A percentile compares a stretch with the other conserved stretches of the same genome.
Conservation (phyloP, 1,139 yeast species). For the Yarrowia galli region DNA sequence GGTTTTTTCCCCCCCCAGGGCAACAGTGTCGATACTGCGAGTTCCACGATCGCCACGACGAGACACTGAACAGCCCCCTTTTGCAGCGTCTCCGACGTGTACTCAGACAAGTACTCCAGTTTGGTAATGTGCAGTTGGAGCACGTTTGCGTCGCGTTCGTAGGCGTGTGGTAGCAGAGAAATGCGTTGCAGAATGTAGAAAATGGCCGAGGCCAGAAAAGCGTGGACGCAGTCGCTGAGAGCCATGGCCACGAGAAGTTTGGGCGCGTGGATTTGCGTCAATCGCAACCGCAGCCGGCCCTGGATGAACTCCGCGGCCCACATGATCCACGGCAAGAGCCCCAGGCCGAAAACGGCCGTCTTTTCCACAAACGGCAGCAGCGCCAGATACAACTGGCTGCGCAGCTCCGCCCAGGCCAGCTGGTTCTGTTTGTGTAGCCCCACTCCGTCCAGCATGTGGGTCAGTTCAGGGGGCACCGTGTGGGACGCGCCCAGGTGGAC, state of each 20-base stretch:
- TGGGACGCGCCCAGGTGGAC: conserved; percentile 2
- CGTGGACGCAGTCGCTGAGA: conserved; percentile 22
- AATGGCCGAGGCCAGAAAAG: conserved; percentile 16
- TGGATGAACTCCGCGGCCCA: conserved; percentile 21
- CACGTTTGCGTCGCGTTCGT: conserved; percentile 27
- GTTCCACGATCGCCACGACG: not conserved
- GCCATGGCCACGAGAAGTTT: not conserved
- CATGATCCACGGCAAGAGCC: conserved; percentile 7
- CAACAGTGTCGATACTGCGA: not conserved
- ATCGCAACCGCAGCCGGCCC: conserved; percentile 4
- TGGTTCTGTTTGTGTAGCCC: conserved; percentile 5
- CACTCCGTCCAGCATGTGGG: conserved; percentile 13
- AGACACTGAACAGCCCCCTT: conserved; percentile 12
- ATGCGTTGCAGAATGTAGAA: conserved; percentile 27
- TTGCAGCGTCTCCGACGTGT: conserved; percentile 26
- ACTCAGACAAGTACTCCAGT: conserved; percentile 26
- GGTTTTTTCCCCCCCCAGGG: not conserved
- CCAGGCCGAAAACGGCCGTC: conserved; percentile 2
- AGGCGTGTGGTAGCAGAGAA: not conserved
- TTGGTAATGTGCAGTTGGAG: conserved; percentile 21
- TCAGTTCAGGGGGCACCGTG: conserved; percentile 14
- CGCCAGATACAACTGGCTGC: conserved; percentile 9
- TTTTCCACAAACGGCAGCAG: conserved; percentile 7
- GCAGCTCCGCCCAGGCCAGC: conserved; percentile 29
- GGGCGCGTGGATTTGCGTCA: conserved; percentile 10